These are phyloP conservation scores for Lolium multiflorum DNA, from an alignment of 176 grass and related monocot genomes.

Conservation along the genomic window DNA sequence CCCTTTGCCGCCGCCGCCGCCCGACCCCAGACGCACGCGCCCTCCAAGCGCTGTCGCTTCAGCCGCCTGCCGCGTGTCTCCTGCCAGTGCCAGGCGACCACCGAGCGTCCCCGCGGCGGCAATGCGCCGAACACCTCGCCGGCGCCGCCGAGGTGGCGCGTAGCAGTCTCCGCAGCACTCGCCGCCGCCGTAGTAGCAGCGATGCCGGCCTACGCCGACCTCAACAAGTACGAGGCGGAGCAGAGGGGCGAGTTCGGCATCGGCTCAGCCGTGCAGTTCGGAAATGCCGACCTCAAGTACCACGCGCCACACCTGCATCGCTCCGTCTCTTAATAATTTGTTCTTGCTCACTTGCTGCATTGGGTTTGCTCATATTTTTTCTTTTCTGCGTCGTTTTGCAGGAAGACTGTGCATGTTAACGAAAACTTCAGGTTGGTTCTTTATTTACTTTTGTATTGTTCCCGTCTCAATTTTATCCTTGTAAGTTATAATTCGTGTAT, in stretches of 20 bases:
- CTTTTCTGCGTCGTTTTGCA: slow-evolving; percentile 33
- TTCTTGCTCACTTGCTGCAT: not conserved
- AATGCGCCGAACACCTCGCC: slow-evolving; percentile 52
- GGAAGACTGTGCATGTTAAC: slow-evolving; percentile 83
- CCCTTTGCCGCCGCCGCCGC: slow-evolving; percentile 41
- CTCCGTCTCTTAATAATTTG: not conserved
- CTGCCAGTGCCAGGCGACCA: slow-evolving; percentile 69
- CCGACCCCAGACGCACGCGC: not conserved
- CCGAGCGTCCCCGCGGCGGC: slow-evolving; percentile 29
- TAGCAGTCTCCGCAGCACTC: slow-evolving; percentile 67
- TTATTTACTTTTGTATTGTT: slow-evolving; percentile 5
- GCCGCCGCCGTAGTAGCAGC: slow-evolving; percentile 57
- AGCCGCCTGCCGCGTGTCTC: slow-evolving; percentile 42
- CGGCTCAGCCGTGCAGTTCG: slow-evolving; percentile 93
- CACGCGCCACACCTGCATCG: not conserved
- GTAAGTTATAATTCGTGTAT: not conserved
- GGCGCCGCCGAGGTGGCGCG: slow-evolving; percentile 61
- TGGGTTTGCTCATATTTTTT: slow-evolving; percentile 28
- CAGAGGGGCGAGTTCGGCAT: slow-evolving; percentile 90
- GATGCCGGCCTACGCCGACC: slow-evolving; percentile 70
- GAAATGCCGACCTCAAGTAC: slow-evolving; percentile 92
- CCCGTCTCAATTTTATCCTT: not conserved
- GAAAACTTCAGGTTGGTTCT: slow-evolving; percentile 89
- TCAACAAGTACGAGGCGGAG: slow-evolving; percentile 92
- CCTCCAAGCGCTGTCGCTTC: not conserved